Percentiles rank a stretch among this genome's conserved stretches.
phyloP scores from a whole-genome alignment of 2,329 filamentous ascomycete species.

The Apiospora rasikravindrae region DNA sequence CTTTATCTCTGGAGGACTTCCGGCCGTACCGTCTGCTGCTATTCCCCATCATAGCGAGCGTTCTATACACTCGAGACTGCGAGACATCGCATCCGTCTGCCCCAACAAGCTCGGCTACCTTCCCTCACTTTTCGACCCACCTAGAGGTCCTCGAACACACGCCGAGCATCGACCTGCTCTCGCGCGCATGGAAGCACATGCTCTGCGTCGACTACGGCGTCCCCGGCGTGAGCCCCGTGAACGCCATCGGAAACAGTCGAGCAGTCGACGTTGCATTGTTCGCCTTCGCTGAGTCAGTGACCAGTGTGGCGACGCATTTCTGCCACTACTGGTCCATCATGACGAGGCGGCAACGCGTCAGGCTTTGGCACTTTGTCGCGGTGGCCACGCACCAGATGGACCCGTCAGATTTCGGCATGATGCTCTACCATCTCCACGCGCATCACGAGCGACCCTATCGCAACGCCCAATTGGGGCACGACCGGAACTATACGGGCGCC shows the following conservation, averaged over 20 bases:
- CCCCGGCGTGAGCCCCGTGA: not conserved
- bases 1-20: not conserved
- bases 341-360: not conserved
- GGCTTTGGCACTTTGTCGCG: not conserved
- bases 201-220: not conserved
- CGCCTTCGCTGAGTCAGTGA: not conserved
- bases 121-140: not conserved
- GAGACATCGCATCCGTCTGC: not conserved
- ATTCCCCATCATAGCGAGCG: not conserved
- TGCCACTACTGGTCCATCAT: not conserved
- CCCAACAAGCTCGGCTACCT: too few species aligned
- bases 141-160: not conserved
- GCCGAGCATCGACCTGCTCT: not conserved
- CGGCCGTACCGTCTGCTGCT: not conserved
- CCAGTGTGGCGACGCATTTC: not conserved
- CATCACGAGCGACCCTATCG: not conserved
- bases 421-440: not conserved
- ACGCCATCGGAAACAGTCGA: not conserved
- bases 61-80: not conserved
- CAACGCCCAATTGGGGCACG: not conserved
- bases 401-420: not conserved
- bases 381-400: not conserved
- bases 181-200: not conserved
- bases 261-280: not conserved
- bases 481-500: not conserved